These are phyloP conservation scores for Cantharellus cinnabarinus DNA, from an alignment of 768 basidiomycete genomes.

Conservation along the genomic window DNA sequence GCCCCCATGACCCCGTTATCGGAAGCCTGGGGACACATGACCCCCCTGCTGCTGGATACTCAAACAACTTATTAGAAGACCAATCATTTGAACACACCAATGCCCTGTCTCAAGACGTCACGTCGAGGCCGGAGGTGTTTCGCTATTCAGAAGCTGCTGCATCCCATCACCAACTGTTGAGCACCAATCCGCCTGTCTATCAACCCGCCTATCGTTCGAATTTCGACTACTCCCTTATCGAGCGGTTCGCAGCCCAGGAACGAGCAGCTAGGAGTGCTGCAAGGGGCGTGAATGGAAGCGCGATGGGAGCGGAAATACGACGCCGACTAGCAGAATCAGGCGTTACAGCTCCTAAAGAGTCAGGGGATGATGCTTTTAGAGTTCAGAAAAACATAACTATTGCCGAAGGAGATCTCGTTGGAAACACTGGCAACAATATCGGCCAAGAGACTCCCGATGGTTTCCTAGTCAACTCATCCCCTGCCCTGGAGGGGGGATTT, in stretches of 20 bases:
- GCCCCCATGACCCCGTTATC: neutral
- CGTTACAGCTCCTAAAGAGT: conserved; percentile 2
- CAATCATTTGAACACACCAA: conserved; percentile 22
- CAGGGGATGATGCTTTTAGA: neutral
- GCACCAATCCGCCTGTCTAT: conserved; percentile 34
- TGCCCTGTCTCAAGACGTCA: too few species aligned
- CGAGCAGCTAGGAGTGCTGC: conserved; percentile 21
- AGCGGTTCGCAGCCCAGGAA: conserved; percentile 54
- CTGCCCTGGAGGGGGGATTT: conserved; percentile 11
- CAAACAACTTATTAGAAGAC: conserved; percentile 50
- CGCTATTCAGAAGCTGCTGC: too few species aligned
- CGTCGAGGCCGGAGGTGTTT: too few species aligned
- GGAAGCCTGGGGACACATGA: neutral
- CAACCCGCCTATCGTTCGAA: conserved; percentile 34
- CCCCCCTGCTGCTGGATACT: neutral
- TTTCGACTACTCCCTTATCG: conserved; percentile 61
- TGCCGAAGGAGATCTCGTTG: neutral
- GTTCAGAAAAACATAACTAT: neutral
- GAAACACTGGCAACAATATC: neutral
- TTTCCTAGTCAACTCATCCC: neutral
- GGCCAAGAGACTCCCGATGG: neutral
- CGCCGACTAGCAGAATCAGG: neutral
- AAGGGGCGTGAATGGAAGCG: conserved; percentile 32
- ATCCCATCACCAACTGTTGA: too few species aligned
- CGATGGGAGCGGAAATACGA: neutral